These are phyloP conservation scores for Fusarium odoratissimum DNA, from an alignment of 2,329 filamentous ascomycete species.

Conservation along the genomic window DNA sequence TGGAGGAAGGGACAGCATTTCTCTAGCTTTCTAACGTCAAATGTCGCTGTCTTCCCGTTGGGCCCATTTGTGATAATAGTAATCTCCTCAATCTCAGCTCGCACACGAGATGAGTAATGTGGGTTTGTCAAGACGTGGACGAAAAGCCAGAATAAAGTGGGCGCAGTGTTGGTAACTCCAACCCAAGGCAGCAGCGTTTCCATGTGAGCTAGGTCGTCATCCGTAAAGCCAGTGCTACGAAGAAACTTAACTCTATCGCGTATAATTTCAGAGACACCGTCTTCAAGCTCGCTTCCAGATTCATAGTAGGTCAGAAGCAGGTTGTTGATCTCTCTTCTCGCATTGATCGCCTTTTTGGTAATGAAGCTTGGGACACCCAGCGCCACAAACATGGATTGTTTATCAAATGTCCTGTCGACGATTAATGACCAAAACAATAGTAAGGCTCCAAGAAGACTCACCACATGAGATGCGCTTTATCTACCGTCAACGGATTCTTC, in stretches of 20 bases:
- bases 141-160: conserved; percentile 53
- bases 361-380: neutral
- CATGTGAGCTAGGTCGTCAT: conserved; percentile 43
- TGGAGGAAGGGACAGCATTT: conserved; percentile 55
- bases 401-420: conserved; percentile 13
- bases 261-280: conserved; percentile 46
- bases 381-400: conserved; percentile 6
- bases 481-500: conserved; percentile 51
- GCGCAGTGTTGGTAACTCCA: conserved; percentile 52
- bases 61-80: neutral
- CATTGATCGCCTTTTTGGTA: neutral
- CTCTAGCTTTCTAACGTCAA: conserved; percentile 52
- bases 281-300: conserved; percentile 38
- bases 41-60: conserved; percentile 22
- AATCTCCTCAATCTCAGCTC: conserved; percentile 46
- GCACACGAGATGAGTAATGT: conserved; percentile 43
- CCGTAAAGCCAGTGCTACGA: conserved; percentile 46
- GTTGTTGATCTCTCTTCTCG: conserved; percentile 45
- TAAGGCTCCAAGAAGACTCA: conserved; percentile 12
- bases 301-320: conserved; percentile 49
- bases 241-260: conserved; percentile 42
- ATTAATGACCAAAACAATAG: too few relatives aligned
- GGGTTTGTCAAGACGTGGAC: conserved; percentile 46
- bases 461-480: conserved; percentile 53
- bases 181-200: conserved; percentile 50